Percentiles rank a stretch among this genome's conserved stretches.
Evolutionary conservation across 306 rosid genomes (phyloP).

Genomic region (Pyrus bretschneideri): DNA sequence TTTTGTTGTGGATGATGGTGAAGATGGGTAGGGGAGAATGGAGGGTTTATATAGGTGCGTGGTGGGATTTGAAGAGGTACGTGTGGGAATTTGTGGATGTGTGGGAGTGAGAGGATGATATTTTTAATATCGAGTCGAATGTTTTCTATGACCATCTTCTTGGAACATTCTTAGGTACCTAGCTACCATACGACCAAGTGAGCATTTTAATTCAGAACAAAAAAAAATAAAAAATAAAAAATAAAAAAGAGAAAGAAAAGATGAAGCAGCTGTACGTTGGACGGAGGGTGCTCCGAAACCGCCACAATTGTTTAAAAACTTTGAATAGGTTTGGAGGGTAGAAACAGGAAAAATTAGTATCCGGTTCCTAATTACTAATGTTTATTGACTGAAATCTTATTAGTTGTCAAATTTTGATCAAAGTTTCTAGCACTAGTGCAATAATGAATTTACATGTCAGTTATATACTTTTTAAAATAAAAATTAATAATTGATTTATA

Average conservation of each 20-base stretch:
- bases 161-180: conserved; percentile 15
- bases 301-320: background rate
- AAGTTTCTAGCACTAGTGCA: too few species aligned
- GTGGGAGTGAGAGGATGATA: background rate
- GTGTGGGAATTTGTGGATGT: background rate
- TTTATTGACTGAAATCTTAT: too few species aligned
- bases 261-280: background rate
- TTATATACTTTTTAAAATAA: too few species aligned
- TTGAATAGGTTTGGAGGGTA: background rate
- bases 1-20: conserved; percentile 17
- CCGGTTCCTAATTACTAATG: too few species aligned
- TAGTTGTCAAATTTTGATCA: too few species aligned
- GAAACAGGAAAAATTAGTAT: too few species aligned
- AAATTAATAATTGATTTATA: too few species aligned
- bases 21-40: conserved; percentile 18
- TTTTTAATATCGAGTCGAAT: background rate
- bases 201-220: background rate
- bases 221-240: background rate
- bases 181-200: conserved; percentile 4
- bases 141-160: conserved; percentile 8
- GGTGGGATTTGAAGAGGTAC: background rate
- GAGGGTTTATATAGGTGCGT: conserved; percentile 2
- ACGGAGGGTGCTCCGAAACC: conserved; percentile 1
- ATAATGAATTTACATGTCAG: too few species aligned
- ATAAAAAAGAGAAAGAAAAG: background rate